Percentiles rank a stretch among this genome's conserved stretches.
These are phyloP conservation scores for Cutaneotrichosporon cavernicola DNA, from an alignment of 1,284 basidiomycete species.

Conservation along the genomic window DNA sequence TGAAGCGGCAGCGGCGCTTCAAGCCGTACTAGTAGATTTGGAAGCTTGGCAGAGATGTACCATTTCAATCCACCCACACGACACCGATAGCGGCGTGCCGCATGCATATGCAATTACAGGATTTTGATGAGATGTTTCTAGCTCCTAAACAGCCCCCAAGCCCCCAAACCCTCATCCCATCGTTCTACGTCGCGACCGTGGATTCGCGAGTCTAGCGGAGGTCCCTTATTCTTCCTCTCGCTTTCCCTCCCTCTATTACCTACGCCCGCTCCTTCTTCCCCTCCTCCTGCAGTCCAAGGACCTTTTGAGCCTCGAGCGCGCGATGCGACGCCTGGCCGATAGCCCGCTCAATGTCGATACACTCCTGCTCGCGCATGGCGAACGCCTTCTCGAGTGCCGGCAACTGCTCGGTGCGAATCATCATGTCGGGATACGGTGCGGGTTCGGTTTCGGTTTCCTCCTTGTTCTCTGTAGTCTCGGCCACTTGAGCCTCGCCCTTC, in stretches of 20 bases:
- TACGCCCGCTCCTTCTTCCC: slow-evolving; percentile 10
- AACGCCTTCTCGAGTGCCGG: slow-evolving; percentile 46
- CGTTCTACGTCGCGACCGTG: slow-evolving; percentile 10
- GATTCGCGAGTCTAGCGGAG: slow-evolving; percentile 4
- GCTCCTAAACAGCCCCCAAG: neutral
- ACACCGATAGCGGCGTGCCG: slow-evolving; percentile 6
- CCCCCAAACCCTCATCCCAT: neutral
- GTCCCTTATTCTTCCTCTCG: neutral
- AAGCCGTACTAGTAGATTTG: slow-evolving; percentile 66
- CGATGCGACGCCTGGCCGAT: slow-evolving; percentile 52
- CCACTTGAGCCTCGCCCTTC: neutral
- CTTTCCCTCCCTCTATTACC: neutral
- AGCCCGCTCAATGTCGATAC: slow-evolving; percentile 52
- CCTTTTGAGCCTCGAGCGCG: slow-evolving; percentile 26
- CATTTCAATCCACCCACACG: neutral
- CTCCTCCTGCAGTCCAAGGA: slow-evolving; percentile 20
- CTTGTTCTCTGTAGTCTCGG: slow-evolving; percentile 1
- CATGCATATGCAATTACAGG: slow-evolving; percentile 15
- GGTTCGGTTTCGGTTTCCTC: neutral
- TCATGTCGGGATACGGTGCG: slow-evolving; percentile 19
- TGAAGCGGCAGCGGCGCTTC: slow-evolving; percentile 74
- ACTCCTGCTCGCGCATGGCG: slow-evolving; percentile 45
- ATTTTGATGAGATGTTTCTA: slow-evolving; percentile 7
- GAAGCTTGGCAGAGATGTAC: neutral
- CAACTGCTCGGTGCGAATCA: slow-evolving; percentile 40